Conservation (phyloP, 192 early-diverging fungal species). For the Gigaspora rosea region DNA sequence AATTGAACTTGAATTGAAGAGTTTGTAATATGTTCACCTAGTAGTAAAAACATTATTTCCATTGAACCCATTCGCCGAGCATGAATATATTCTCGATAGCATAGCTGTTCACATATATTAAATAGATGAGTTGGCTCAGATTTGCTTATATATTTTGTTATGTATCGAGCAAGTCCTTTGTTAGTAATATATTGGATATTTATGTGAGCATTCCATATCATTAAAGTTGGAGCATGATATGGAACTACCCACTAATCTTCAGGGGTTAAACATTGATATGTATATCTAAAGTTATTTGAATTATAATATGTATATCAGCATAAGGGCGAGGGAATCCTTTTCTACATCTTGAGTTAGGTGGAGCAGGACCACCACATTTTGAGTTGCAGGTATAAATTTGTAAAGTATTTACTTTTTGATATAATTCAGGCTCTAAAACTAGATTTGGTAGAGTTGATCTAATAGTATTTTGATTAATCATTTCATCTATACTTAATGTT, state of each 20-base stretch:
- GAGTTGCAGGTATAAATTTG: constrained; percentile 5
- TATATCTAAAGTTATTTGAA: not conserved
- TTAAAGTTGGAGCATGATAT: too few relatives aligned
- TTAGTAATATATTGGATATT: constrained; percentile 1
- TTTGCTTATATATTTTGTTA: constrained; percentile 2
- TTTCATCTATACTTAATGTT: too few relatives aligned
- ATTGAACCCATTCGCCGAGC: too few relatives aligned
- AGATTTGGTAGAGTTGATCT: not conserved
- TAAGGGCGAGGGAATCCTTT: constrained; percentile 1
- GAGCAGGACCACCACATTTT: not conserved
- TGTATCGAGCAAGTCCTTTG: not conserved
- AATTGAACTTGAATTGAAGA: too few relatives aligned
- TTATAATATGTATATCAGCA: not conserved
- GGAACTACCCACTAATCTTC: too few relatives aligned
- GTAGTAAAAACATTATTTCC: too few relatives aligned
- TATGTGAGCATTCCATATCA: not conserved
- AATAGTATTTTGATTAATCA: too few relatives aligned
- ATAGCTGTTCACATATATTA: not conserved
- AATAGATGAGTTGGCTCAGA: constrained; percentile 1
- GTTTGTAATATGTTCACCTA: too few relatives aligned
- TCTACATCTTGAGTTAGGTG: not conserved
- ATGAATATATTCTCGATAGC: not conserved
- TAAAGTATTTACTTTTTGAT: not conserved
- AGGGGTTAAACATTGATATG: too few relatives aligned
- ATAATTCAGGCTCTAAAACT: not conserved